Conservation (phyloP, 164 flowering plant species). For the Dillenia suffruticosa region DNA sequence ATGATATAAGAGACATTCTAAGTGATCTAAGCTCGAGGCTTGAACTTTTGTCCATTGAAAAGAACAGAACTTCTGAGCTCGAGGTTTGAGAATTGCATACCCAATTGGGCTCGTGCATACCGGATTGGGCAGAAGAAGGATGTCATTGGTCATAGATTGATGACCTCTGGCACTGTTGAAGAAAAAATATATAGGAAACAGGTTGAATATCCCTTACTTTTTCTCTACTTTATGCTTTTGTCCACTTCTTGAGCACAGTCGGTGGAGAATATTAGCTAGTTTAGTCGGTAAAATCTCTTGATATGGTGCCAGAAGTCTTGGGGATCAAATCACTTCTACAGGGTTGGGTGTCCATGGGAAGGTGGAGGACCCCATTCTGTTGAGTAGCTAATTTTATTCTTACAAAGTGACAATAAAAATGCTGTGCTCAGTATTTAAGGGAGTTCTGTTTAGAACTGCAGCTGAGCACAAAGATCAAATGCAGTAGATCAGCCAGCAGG, state of each 20-base stretch:
- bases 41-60: slow-evolving; percentile 66
- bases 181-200: slow-evolving; percentile 94
- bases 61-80: slow-evolving; percentile 23
- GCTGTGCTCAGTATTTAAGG: slow-evolving; percentile 63
- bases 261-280: too few species aligned
- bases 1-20: slow-evolving; percentile 71
- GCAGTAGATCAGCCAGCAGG: slow-evolving; percentile 91
- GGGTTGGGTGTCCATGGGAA: too few species aligned
- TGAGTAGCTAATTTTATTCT: too few species aligned
- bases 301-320: too few species aligned
- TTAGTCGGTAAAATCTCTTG: too few species aligned
- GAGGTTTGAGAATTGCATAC: slow-evolving; percentile 86
- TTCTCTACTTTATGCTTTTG: too few species aligned
- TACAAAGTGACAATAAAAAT: not conserved
- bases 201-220: slow-evolving; percentile 27
- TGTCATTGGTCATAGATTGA: slow-evolving; percentile 91
- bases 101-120: slow-evolving; percentile 95
- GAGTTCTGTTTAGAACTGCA: slow-evolving; percentile 87
- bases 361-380: too few species aligned
- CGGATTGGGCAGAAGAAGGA: slow-evolving; percentile 97
- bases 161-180: slow-evolving; percentile 97
- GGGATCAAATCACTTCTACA: too few species aligned
- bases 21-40: slow-evolving; percentile 64
- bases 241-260: too few species aligned
- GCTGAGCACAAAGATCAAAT: slow-evolving; percentile 97